Evolutionary conservation across 352 stramenopile genomes (phyloP).

Genomic region (Globisporangium recalcitrans): DNA sequence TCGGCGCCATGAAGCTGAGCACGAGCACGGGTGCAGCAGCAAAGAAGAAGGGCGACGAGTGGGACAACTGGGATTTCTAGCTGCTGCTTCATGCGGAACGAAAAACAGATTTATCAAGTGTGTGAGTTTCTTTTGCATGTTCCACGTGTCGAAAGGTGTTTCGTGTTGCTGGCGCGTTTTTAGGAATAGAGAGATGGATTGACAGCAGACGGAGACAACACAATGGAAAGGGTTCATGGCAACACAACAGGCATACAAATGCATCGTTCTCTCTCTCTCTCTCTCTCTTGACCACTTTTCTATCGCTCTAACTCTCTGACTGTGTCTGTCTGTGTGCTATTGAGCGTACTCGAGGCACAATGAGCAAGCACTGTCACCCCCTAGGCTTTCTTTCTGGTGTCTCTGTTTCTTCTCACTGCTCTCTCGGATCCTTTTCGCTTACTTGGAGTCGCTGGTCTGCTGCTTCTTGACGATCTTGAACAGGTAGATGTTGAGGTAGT

Average conservation of each 20-base stretch:
- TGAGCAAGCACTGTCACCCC: background rate
- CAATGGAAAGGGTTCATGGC: constrained; percentile 7
- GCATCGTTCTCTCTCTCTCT: background rate
- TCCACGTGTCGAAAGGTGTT: background rate
- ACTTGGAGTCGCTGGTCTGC: constrained; percentile 15
- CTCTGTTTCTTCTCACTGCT: background rate
- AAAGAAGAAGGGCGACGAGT: constrained; percentile 60
- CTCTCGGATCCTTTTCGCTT: constrained; percentile 1
- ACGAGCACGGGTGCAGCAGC: constrained; percentile 12
- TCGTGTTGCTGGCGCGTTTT: background rate
- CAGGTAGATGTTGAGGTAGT: constrained; percentile 82
- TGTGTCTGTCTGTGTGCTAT: background rate
- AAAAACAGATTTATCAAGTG: background rate
- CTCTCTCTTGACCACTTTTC: background rate
- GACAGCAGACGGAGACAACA: background rate
- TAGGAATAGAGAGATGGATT: background rate
- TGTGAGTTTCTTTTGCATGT: constrained; percentile 5
- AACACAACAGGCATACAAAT: constrained; percentile 7
- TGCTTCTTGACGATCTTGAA: constrained; percentile 67
- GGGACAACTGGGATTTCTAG: constrained; percentile 81
- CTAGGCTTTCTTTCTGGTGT: background rate
- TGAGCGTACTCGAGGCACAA: background rate
- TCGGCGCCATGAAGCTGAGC: constrained; percentile 60
- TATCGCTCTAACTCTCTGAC: constrained; percentile 7
- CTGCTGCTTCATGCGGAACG: background rate